Conservation (phyloP, 352 stramenopile genomes). For the Albugo candida region DNA sequence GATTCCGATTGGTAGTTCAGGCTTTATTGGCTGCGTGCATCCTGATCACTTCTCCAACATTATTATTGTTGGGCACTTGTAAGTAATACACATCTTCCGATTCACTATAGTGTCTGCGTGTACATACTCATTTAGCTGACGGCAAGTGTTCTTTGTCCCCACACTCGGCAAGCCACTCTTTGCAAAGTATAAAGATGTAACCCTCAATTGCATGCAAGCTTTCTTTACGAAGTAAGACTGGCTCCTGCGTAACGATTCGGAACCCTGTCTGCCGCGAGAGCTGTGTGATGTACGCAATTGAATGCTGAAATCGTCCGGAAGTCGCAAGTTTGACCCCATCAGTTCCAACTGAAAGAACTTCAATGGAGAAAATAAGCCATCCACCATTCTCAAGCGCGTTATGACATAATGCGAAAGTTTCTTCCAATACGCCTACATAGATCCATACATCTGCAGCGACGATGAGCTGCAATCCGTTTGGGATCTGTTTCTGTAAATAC, state of each 20-base stretch:
- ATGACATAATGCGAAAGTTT: slow-evolving; percentile 27
- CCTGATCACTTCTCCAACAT: no score
- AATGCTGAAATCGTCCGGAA: slow-evolving; percentile 65
- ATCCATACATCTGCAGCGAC: slow-evolving; percentile 76
- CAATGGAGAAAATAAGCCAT: slow-evolving; percentile 54
- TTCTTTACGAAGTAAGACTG: slow-evolving; percentile 46
- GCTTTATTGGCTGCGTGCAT: no score
- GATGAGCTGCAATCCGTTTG: slow-evolving; percentile 33
- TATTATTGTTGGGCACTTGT: no score
- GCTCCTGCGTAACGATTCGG: slow-evolving; percentile 15
- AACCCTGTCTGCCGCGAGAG: slow-evolving; percentile 25
- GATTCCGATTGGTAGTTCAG: no score
- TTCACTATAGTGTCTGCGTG: no score
- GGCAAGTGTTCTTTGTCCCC: no score
- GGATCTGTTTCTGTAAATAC: slow-evolving; percentile 19
- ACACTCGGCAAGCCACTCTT: not conserved
- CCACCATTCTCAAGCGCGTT: slow-evolving; percentile 20
- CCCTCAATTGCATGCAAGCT: slow-evolving; percentile 47
- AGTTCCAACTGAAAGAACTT: slow-evolving; percentile 15
- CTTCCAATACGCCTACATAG: slow-evolving; percentile 52
- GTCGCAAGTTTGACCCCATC: slow-evolving; percentile 17
- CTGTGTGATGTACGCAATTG: slow-evolving; percentile 29
- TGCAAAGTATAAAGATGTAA: slow-evolving; percentile 28
- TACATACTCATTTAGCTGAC: no score
- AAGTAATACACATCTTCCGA: no score